Conservation (phyloP, 2,329 filamentous ascomycete genomes). For the Ceratocystis huliohia region DNA sequence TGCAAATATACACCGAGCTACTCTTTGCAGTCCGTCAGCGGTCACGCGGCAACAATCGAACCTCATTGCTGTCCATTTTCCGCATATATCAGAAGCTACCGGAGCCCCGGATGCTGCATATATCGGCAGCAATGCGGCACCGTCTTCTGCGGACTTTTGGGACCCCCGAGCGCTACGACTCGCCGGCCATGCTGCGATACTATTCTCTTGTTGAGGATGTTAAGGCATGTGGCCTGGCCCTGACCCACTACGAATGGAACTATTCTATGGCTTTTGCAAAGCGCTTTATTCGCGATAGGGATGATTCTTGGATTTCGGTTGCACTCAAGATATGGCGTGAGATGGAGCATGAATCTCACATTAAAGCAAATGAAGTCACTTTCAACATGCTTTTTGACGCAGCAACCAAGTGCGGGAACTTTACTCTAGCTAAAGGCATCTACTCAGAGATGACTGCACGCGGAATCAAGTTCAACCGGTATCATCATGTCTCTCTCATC, state of each 20-base stretch:
- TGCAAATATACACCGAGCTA: slow-evolving; percentile 31
- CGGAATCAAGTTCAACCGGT: slow-evolving; percentile 57
- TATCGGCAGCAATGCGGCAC: slow-evolving; percentile 44
- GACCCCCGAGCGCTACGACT: slow-evolving; percentile 43
- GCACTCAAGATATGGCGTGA: slow-evolving; percentile 72
- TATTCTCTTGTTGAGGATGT: slow-evolving; percentile 75
- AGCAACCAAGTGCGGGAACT: slow-evolving; percentile 75
- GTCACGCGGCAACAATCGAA: slow-evolving; percentile 32
- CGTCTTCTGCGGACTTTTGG: slow-evolving; percentile 56
- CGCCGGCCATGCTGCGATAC: slow-evolving; percentile 63
- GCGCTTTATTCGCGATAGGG: slow-evolving; percentile 45
- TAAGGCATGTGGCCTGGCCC: slow-evolving; percentile 55
- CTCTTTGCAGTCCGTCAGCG: slow-evolving; percentile 31
- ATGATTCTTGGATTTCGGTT: slow-evolving; percentile 27
- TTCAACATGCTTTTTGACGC: slow-evolving; percentile 90
- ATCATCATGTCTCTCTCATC: slow-evolving; percentile 70
- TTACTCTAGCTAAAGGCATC: slow-evolving; percentile 69
- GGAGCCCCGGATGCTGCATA: slow-evolving; percentile 39
- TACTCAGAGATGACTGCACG: slow-evolving; percentile 67
- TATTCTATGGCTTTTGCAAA: slow-evolving; percentile 68
- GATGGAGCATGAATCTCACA: slow-evolving; percentile 64
- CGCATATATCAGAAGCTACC: slow-evolving; percentile 39
- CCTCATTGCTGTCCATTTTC: slow-evolving; percentile 36
- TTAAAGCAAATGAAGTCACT: slow-evolving; percentile 61
- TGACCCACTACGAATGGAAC: slow-evolving; percentile 66